Conservation (phyloP, 345 rosid species). For the Boechera retrofracta region DNA sequence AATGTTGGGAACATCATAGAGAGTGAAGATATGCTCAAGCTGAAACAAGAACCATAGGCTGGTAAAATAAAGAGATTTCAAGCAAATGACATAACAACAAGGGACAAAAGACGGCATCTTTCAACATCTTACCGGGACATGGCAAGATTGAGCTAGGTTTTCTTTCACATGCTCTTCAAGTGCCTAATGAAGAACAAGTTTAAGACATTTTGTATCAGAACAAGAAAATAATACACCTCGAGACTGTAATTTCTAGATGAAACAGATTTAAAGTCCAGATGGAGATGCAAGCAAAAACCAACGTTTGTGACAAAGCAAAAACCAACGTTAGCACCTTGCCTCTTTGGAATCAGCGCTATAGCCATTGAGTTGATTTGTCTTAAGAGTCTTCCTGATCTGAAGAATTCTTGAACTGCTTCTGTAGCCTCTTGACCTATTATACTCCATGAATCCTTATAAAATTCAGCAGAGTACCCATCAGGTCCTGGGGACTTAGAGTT, state of each 20-base stretch:
- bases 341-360: no score
- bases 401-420: no score
- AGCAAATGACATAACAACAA: slow-evolving; percentile 9
- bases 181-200: slow-evolving; percentile 45
- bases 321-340: no score
- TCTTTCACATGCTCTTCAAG: slow-evolving; percentile 80
- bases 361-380: no score
- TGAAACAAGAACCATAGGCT: slow-evolving; percentile 46
- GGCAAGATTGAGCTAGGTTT: slow-evolving; percentile 88
- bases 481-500: no score
- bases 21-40: slow-evolving; percentile 75
- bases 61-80: slow-evolving; percentile 26
- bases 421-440: no score
- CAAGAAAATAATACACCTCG: slow-evolving; percentile 21
- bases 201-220: slow-evolving; percentile 13
- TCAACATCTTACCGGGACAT: slow-evolving; percentile 64
- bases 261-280: not conserved
- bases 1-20: slow-evolving; percentile 90
- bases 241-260: not conserved
- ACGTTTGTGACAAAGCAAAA: no score
- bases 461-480: no score
- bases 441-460: no score
- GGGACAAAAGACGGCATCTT: not conserved
- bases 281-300: slow-evolving; percentile 26
- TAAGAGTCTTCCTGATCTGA: no score